Evolutionary conservation across 208 protist genomes (phyloP), one percentile per base, ranked within the genome.

Genomic region (Angomonas deanei): DNA sequence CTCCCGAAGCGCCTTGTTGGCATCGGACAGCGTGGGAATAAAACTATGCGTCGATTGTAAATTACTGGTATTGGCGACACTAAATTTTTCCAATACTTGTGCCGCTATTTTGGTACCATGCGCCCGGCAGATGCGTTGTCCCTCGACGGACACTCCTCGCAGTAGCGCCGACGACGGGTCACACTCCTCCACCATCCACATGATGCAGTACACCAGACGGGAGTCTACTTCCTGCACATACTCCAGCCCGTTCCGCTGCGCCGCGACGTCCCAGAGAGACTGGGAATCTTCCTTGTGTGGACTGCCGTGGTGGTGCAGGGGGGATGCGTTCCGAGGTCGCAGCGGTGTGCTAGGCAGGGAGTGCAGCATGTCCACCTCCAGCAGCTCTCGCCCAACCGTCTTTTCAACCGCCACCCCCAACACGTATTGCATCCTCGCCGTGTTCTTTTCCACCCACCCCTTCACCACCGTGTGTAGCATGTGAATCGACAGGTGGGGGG

Each of bases 1-100:
- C 15, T 80, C 72, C 2, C 82, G 70, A 49, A 92, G 68, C 21
- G 80, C 73, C 0, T 60, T 62, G 46, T 73, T 85, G 17, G 73
- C 80, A 36, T 83, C 66, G 1, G 74, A 15, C 33, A 42, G 4
- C 17, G 55, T 24, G 28, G 26, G 30, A 10, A 47, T 17, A 34
- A 34, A 61, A 39, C 55, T n/a, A 8, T 26, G 6, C 21, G 17
- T 17, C 23, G 48, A 24, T 6, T 11, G 6, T 54, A 42, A 15
- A n/a, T 42, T 8, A 42, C 8, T n/a, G 36, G 36, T 42, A 15
- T 42, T 42, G 15, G 36, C 11, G 11, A 15, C 36, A 42, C 36
- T n/a, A 15, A 42, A 42, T 15, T 42, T 42, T 15, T 15, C 36
- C 11, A 42, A 15, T 15, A 42, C 36, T 42, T 15, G 36, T 15